Evolutionary conservation across 2,329 filamentous ascomycete genomes (phyloP), one percentile per base, ranked within the genome.

Genomic region (Ceratocystis harringtonii): DNA sequence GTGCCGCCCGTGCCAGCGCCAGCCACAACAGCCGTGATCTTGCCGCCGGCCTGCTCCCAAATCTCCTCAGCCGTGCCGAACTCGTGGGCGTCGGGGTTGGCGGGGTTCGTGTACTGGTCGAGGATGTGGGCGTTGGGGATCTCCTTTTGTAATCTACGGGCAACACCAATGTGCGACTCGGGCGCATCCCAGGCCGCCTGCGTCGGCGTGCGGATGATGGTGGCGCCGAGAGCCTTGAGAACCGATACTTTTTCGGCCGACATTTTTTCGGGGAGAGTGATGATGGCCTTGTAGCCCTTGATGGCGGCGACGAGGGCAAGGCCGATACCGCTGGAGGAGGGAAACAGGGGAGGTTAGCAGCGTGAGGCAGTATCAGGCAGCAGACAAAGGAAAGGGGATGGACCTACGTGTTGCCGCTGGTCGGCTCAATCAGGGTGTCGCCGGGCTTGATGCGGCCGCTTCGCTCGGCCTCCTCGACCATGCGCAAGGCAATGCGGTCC

Each of bases 261-360:
- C 94, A 99, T 99, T 81, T 99, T 99, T 78, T 99, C 94, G 63
- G 94, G 94, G 58, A 99, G 84, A 10, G 94, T 99, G 75, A 99
- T 99, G 77, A 99, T 97, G 50, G 92, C 95, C 77, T 92, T 92
- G 81, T 97, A 99, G 70, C 92, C 92, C 79, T 96, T 97, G 72
- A 99, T 89, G 17, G 94, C 94, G 66, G 85, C 92, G 19, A 97
- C 92, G 43, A 99, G 84, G 32, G 94, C 94, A 50, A 99, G 81
- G 25, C 94, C 94, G 70, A 99, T 99, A 70, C 94, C 94, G 66
- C 79, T 81, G 64, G 1, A 43, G 41, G 2, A 41, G 17, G 25
- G 36, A 32, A 19, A 8, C 25, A 8, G 43, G 22, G 22, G 7
- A 3, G 15, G 60, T 63, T 66, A 62, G 52, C 30, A 57, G 22